phyloP scores from a whole-genome alignment of 2,329 filamentous ascomycete species.

The Exophiala bonariae region DNA sequence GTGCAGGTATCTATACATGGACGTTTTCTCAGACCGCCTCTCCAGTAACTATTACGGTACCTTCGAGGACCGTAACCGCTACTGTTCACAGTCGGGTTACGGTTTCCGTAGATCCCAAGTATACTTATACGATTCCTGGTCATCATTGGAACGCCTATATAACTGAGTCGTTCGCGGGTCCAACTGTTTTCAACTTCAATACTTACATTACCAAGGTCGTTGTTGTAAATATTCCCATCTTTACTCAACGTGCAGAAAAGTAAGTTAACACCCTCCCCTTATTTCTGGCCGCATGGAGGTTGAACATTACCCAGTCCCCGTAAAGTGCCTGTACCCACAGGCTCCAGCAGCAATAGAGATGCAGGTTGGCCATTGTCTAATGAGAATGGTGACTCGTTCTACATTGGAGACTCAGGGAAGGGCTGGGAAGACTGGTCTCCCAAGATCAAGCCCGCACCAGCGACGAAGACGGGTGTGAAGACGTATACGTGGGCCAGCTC shows the following conservation, averaged over 20 bases:
- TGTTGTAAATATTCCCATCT: slow-evolving; percentile 4
- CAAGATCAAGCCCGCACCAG: too few species aligned
- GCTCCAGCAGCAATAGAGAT: not conserved
- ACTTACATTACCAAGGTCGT: slow-evolving; percentile 12
- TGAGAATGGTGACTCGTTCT: slow-evolving; percentile 1
- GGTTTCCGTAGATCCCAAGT: not conserved
- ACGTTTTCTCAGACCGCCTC: slow-evolving; percentile 19
- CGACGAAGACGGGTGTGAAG: too few species aligned
- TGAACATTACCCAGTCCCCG: not conserved
- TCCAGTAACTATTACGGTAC: slow-evolving; percentile 9
- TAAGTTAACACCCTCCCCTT: too few species aligned
- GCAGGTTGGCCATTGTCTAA: slow-evolving; percentile 11
- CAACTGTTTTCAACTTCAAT: slow-evolving; percentile 10
- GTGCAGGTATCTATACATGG: slow-evolving; percentile 18
- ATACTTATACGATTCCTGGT: slow-evolving; percentile 8
- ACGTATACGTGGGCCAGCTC: too few species aligned
- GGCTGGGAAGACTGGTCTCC: slow-evolving; percentile 11
- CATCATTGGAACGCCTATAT: slow-evolving; percentile 14
- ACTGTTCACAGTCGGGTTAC: slow-evolving; percentile 4
- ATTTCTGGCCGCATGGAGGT: too few species aligned
- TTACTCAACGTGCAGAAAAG: slow-evolving; percentile 5
- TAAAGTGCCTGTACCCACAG: not conserved
- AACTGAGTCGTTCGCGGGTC: slow-evolving; percentile 10
- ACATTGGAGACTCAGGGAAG: slow-evolving; percentile 2
- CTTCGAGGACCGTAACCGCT: slow-evolving; percentile 11